A percentile compares a stretch with the other conserved stretches of the same genome.
phyloP scores from a whole-genome alignment of 2,329 filamentous ascomycete genomes.

The Exophiala viscosa region DNA sequence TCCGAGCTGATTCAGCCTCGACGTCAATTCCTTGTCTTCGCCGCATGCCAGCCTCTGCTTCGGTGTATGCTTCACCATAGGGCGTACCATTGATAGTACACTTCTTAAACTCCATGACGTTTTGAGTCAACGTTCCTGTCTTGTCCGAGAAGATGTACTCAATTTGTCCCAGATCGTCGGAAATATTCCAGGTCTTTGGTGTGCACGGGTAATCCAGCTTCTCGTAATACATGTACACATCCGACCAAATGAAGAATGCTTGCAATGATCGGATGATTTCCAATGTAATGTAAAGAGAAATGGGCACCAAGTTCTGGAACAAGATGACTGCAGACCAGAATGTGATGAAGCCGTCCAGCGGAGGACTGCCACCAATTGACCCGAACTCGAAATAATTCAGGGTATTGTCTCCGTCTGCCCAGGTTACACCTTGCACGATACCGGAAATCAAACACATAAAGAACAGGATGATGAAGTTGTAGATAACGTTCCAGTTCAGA shows the following conservation, averaged over 20 bases:
- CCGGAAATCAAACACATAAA: constrained; percentile 83
- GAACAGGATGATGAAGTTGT: constrained; percentile 89
- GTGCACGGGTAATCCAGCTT: constrained; percentile 90
- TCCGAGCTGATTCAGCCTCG: constrained; percentile 70
- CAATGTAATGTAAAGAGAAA: constrained; percentile 94
- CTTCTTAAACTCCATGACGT: constrained; percentile 99
- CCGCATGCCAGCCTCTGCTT: constrained; percentile 94
- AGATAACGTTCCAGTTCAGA: constrained; percentile 94
- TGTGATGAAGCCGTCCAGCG: constrained; percentile 85
- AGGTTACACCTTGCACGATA: constrained; percentile 79
- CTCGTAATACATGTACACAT: constrained; percentile 95
- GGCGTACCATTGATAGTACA: constrained; percentile 92
- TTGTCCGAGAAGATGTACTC: constrained; percentile 99
- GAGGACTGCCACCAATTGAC: constrained; percentile 69
- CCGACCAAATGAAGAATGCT: constrained; percentile 96
- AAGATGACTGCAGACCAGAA: constrained; percentile 94
- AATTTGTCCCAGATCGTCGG: constrained; percentile 94
- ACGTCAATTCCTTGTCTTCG: constrained; percentile 84
- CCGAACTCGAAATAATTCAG: constrained; percentile 85
- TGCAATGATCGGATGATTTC: constrained; percentile 93
- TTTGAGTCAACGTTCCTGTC: constrained; percentile 83
- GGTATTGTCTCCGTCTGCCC: constrained; percentile 64
- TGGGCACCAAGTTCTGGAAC: constrained; percentile 98
- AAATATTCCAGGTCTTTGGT: constrained; percentile 98
- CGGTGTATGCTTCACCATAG: constrained; percentile 96